phyloP scores from a whole-genome alignment of 1,284 basidiomycete species.

The Neonothopanus nambi region DNA sequence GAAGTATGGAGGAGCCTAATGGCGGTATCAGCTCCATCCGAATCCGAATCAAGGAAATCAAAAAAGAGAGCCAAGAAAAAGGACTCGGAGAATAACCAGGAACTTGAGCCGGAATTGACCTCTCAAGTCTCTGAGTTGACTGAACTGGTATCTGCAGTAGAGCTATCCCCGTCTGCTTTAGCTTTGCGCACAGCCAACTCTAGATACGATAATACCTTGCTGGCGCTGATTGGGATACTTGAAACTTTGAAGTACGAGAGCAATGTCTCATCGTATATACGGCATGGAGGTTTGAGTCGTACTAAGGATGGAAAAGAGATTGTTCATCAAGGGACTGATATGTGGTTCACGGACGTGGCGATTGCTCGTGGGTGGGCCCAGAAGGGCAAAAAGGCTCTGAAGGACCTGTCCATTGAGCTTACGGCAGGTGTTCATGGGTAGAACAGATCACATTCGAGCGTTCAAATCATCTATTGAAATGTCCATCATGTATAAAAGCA shows the following conservation, averaged over 20 bases:
- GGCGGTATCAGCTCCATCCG: background rate
- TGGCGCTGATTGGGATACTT: slow-evolving; percentile 63
- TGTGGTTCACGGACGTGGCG: slow-evolving; percentile 10
- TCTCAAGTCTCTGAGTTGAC: background rate
- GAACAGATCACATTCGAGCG: too few relatives aligned
- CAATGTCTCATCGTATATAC: slow-evolving; percentile 59
- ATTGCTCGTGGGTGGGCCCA: slow-evolving; percentile 10
- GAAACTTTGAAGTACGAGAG: slow-evolving; percentile 47
- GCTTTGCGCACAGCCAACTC: slow-evolving; percentile 10
- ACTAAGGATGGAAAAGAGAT: background rate
- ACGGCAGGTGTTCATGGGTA: background rate
- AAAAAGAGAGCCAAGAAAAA: slow-evolving; percentile 12
- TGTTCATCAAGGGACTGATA: background rate
- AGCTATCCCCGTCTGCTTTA: background rate
- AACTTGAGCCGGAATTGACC: background rate
- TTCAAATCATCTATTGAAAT: too few relatives aligned
- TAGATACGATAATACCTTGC: slow-evolving; percentile 47
- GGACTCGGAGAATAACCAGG: slow-evolving; percentile 9
- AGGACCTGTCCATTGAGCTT: slow-evolving; percentile 8
- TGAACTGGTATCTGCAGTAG: background rate
- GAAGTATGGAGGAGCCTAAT: slow-evolving; percentile 20
- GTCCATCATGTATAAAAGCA: too few relatives aligned
- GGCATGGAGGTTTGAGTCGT: slow-evolving; percentile 44
- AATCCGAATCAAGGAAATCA: slow-evolving; percentile 12
- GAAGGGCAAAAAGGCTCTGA: slow-evolving; percentile 6